These are phyloP conservation scores for Colletotrichum salicis DNA, from an alignment of 2,329 filamentous ascomycete species.

Conservation along the genomic window DNA sequence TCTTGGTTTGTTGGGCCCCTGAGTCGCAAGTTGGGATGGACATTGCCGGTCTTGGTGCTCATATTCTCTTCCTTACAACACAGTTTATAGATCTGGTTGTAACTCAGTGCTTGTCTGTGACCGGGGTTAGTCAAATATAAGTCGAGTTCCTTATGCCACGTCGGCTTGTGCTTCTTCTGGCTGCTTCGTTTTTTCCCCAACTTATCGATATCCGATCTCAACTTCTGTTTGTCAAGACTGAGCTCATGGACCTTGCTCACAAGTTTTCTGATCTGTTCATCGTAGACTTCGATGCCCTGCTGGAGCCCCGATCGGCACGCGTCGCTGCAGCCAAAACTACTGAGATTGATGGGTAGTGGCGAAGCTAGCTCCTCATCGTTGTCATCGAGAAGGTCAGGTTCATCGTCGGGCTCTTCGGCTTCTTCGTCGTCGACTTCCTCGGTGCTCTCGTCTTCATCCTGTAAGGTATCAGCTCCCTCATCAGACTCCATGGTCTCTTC, in stretches of 20 bases:
- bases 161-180: neutral
- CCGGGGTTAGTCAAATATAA: neutral
- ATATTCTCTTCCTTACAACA: constrained; percentile 50
- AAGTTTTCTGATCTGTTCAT: constrained; percentile 2
- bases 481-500: neutral
- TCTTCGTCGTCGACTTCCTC: neutral
- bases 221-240: neutral
- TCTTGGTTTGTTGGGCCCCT: constrained; percentile 12
- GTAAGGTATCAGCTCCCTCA: neutral
- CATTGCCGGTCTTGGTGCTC: constrained; percentile 27
- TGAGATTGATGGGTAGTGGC: neutral
- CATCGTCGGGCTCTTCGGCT: neutral
- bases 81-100: constrained; percentile 38
- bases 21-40: constrained; percentile 45
- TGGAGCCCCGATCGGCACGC: neutral
- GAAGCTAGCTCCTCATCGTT: neutral
- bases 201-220: neutral
- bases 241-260: neutral
- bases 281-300: neutral
- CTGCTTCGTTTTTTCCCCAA: neutral
- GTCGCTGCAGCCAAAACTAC: constrained; percentile 6
- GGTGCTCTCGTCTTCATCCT: neutral
- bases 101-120: constrained; percentile 4
- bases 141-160: constrained; percentile 17
- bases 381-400: neutral